Conservation (phyloP, 345 rosid genomes). For the Camelina neglecta region DNA sequence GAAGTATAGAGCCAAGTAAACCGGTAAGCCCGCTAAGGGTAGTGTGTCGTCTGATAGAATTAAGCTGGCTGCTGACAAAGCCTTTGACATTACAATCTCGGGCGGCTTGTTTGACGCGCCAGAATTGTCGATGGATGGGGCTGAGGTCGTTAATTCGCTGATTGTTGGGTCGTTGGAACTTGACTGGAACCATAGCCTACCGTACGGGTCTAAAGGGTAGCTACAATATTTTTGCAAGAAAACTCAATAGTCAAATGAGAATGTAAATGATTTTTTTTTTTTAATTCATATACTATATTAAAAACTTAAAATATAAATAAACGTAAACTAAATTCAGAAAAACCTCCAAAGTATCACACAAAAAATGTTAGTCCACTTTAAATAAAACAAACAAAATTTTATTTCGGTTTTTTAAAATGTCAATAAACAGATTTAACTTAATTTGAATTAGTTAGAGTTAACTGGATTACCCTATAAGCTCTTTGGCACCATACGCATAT, state of each 20-base stretch:
- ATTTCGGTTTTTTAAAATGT: neutral
- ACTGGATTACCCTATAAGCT: constrained; percentile 6
- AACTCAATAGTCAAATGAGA: neutral
- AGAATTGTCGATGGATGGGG: constrained; percentile 4
- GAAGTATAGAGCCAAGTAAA: constrained; percentile 33
- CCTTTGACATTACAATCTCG: constrained; percentile 13
- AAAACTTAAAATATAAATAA: neutral
- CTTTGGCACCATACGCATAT: constrained; percentile 19
- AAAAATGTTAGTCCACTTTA: neutral
- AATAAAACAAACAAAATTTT: neutral
- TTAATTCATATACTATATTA: neutral
- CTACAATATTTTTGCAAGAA: neutral
- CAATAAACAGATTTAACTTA: neutral
- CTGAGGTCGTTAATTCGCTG: neutral
- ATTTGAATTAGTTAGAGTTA: constrained; percentile 1
- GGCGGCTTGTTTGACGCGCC: constrained; percentile 15
- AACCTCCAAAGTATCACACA: neutral
- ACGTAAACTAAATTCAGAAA: neutral
- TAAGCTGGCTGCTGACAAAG: neutral
- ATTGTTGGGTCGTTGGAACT: neutral
- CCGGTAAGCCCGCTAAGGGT: neutral
- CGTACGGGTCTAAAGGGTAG: constrained; percentile 14
- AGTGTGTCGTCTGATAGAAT: neutral
- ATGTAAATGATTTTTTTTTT: neutral
- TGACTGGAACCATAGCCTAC: constrained; percentile 19